Base-by-base conservation (phyloP, 2,329 filamentous ascomycete species). In the Calonectria hawksworthii region DNA sequence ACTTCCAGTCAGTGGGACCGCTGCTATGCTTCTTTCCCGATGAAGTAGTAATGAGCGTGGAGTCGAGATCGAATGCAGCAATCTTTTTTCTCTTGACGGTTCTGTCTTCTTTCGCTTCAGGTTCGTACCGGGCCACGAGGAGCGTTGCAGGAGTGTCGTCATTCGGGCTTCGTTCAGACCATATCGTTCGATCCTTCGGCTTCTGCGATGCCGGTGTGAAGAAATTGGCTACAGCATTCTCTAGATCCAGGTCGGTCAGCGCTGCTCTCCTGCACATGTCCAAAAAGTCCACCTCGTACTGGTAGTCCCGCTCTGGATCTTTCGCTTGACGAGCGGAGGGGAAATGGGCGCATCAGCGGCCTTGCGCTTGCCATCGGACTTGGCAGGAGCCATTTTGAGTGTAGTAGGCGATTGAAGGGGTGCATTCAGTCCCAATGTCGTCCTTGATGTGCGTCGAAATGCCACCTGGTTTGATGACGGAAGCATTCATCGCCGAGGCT, bases 171-270 rank as follows among this genome's bases (percentile, higher is more conserved):
- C 93, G 83, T 90, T 94, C 85, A 88, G 88, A 84, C 95, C 97
- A 99, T 13, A 85, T 87, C 66, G 94, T 92, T 72, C 91, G 91
- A 65, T 96, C 93, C 18, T 95, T 94, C 38, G 94, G 92, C 83
- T 98, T 98, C 83, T 98, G 92, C 0, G 96, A 98, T 0, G 90
- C 83, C 0, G 96, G 96, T 0, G 93, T 98, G 85, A 99, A 99
- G 87, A 99, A 99, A 69, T 91, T 95, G 26, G 94, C 91, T 1
- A 98, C 92, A 1, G 94, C 92, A 74, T 86, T 92, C 83, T 92
- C 93, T 95, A 77, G 5, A 14, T 32, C 50, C 56, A 75, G 11
- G 41, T 64, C 44, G 47, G 68, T 83, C 72, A 83, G 78, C 34
- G 18, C 51, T 26, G 28, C 30, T 18, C 10, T 26, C 23, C 11